Percentiles rank a stretch among this genome's conserved stretches.
These are phyloP conservation scores for Lecanoromycetidae sp. DNA, from an alignment of 2,329 filamentous ascomycete species.

Conservation along the genomic window DNA sequence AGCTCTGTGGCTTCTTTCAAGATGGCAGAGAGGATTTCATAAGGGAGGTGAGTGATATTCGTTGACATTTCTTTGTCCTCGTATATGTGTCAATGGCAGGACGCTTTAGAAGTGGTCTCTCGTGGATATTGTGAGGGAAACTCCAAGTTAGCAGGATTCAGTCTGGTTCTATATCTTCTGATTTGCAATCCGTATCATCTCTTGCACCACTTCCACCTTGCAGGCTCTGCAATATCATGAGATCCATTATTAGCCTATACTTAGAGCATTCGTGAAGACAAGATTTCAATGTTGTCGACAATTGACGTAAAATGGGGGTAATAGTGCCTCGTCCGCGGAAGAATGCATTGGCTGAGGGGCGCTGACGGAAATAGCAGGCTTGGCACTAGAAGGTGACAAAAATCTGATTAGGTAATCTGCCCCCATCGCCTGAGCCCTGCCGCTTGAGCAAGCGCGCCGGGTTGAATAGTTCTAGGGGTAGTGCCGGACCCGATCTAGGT, in stretches of 20 bases:
- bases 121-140: background rate
- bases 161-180: conserved; percentile 4
- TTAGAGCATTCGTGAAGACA: background rate
- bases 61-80: background rate
- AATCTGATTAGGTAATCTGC: too few species aligned
- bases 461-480: too few species aligned
- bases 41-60: conserved; percentile 38
- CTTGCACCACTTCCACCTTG: background rate
- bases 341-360: conserved; percentile 8
- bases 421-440: too few species aligned
- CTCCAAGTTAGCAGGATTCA: background rate
- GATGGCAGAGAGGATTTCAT: conserved; percentile 41
- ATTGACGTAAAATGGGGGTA: conserved; percentile 13
- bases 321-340: too few species aligned
- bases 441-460: too few species aligned
- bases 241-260: conserved; percentile 3
- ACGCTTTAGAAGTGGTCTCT: too few species aligned
- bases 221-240: conserved; percentile 8
- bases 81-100: too few species aligned
- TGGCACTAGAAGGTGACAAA: background rate
- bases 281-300: background rate
- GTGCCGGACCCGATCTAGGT: too few species aligned
- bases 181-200: background rate
- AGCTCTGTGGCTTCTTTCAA: conserved; percentile 37
- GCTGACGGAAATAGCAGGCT: background rate